These are phyloP conservation scores for Termitomyces sp. DNA, from an alignment of 768 basidiomycete genomes.

Conservation along the genomic window DNA sequence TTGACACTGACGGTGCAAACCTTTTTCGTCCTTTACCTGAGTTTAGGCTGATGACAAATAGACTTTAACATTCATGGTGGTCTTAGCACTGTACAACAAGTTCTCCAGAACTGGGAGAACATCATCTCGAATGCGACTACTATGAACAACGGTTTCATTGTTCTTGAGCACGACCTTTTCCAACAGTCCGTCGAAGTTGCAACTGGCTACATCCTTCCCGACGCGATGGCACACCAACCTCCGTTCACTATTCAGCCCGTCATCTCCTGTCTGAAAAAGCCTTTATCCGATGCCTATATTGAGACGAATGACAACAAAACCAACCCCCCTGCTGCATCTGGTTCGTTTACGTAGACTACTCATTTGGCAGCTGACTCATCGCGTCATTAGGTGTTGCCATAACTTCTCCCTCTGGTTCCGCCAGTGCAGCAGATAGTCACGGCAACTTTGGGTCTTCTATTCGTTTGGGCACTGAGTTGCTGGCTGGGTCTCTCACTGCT, in stretches of 20 bases:
- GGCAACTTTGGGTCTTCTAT: slow-evolving; percentile 7
- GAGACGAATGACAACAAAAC: slow-evolving; percentile 76
- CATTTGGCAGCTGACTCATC: slow-evolving; percentile 20
- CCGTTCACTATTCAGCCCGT: slow-evolving; percentile 71
- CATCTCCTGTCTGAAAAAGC: slow-evolving; percentile 58
- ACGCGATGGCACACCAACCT: slow-evolving; percentile 65
- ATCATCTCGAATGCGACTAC: slow-evolving; percentile 62
- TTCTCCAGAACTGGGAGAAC: slow-evolving; percentile 66
- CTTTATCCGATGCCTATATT: slow-evolving; percentile 65
- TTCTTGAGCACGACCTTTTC: slow-evolving; percentile 85
- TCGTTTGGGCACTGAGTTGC: slow-evolving; percentile 4
- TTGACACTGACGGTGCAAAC: slow-evolving; percentile 62
- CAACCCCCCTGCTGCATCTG: slow-evolving; percentile 52
- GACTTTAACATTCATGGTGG: slow-evolving; percentile 84
- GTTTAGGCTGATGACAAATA: slow-evolving; percentile 19
- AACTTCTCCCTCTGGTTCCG: slow-evolving; percentile 32
- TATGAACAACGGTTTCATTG: slow-evolving; percentile 78
- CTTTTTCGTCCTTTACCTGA: not conserved
- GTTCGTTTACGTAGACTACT: slow-evolving; percentile 36
- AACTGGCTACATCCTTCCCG: slow-evolving; percentile 82
- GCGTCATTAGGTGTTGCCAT: slow-evolving; percentile 24
- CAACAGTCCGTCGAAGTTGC: slow-evolving; percentile 83
- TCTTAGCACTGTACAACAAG: slow-evolving; percentile 48
- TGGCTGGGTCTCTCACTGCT: slow-evolving; percentile 8
- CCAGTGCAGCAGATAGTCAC: slow-evolving; percentile 19